A percentile compares a stretch with the other conserved stretches of the same genome.
Evolutionary conservation across 1,139 yeast genomes (phyloP).

Genomic region (Diutina mesorugosa): DNA sequence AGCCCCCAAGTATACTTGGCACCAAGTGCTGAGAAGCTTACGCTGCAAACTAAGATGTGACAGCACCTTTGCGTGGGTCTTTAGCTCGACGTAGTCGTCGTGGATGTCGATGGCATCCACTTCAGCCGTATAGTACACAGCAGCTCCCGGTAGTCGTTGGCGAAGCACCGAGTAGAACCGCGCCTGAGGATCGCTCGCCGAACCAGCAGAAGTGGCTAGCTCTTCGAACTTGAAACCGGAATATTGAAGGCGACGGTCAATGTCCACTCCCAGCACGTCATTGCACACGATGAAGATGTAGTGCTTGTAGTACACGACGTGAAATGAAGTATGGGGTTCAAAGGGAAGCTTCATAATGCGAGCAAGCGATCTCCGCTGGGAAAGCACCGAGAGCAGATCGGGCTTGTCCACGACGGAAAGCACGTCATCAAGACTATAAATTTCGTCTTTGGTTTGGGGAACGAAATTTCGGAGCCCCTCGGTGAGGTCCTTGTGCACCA

Average conservation of each 20-base stretch:
- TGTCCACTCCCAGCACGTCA: background rate
- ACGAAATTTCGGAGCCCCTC: background rate
- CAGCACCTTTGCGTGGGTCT: background rate
- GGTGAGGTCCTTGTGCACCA: background rate
- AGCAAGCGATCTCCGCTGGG: background rate
- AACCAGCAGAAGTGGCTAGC: background rate
- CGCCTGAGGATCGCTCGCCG: background rate
- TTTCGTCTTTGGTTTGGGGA: background rate
- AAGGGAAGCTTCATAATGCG: background rate
- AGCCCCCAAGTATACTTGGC: background rate
- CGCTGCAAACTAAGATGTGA: background rate
- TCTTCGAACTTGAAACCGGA: background rate
- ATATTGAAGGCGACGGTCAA: background rate
- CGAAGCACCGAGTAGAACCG: background rate
- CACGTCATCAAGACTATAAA: background rate
- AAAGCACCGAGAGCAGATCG: background rate
- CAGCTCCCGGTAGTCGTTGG: background rate
- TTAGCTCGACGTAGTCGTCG: background rate
- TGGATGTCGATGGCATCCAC: background rate
- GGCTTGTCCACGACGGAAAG: background rate
- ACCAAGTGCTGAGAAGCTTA: background rate
- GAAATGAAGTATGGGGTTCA: background rate
- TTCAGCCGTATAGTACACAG: background rate
- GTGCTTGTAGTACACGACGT: background rate
- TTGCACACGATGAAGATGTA: background rate